Evolutionary conservation across 805 yeast species (phyloP).

Genomic region (Yamadazyma olivae): DNA sequence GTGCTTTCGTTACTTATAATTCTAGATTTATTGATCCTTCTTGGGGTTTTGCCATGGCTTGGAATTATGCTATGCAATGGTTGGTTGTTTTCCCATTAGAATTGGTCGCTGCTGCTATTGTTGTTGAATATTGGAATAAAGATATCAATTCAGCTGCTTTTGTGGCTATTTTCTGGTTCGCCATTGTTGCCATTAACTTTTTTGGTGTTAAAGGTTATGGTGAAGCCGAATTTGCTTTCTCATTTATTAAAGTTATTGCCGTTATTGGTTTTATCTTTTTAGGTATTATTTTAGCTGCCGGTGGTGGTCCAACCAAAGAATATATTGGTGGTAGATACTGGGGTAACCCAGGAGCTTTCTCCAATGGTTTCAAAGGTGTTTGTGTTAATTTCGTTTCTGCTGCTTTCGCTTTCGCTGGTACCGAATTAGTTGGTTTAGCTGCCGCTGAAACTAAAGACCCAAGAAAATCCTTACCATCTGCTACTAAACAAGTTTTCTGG

Average conservation of each 20-base stretch:
- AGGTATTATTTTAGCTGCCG: conserved; percentile 40
- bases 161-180: conserved; percentile 53
- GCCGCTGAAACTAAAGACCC: conserved; percentile 42
- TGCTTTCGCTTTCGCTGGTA: conserved; percentile 41
- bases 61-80: conserved; percentile 53
- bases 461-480: conserved; percentile 34
- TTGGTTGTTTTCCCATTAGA: conserved; percentile 56
- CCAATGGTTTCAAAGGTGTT: conserved; percentile 44
- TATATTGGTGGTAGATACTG: conserved; percentile 50
- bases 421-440: conserved; percentile 38
- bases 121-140: conserved; percentile 54
- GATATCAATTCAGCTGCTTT: conserved; percentile 56
- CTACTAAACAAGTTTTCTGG: conserved; percentile 43
- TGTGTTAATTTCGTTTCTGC: conserved; percentile 39
- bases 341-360: conserved; percentile 54
- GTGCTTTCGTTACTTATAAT: conserved; percentile 64
- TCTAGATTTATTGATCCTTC: conserved; percentile 58
- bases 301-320: conserved; percentile 48
- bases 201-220: conserved; percentile 60
- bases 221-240: conserved; percentile 64
- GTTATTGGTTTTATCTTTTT: conserved; percentile 56
- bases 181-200: conserved; percentile 43
- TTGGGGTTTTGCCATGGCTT: conserved; percentile 64
- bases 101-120: conserved; percentile 57
- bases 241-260: conserved; percentile 61